These are phyloP conservation scores for Glaciozyma antarctica DNA, from an alignment of 768 basidiomycete genomes.

Conservation along the genomic window DNA sequence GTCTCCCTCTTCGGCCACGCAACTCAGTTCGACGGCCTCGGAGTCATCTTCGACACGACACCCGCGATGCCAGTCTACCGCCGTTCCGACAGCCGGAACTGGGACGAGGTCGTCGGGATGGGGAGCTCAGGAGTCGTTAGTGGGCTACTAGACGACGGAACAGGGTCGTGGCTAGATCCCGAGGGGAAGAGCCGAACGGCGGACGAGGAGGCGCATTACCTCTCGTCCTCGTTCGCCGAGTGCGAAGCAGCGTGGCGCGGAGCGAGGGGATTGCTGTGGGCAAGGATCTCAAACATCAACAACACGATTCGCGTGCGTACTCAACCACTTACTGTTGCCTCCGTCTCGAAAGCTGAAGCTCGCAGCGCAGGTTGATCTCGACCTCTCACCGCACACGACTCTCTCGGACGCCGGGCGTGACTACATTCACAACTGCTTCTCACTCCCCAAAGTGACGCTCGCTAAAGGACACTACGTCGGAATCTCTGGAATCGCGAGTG, in stretches of 20 bases:
- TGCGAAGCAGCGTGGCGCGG: slow-evolving; percentile 36
- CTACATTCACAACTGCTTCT: slow-evolving; percentile 35
- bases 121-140: slow-evolving; percentile 28
- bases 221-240: slow-evolving; percentile 30
- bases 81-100: slow-evolving; percentile 23
- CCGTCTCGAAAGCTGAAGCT: neutral
- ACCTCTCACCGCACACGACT: slow-evolving; percentile 34
- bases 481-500: slow-evolving; percentile 31
- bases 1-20: slow-evolving; percentile 34
- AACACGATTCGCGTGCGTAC: slow-evolving; percentile 25
- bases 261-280: slow-evolving; percentile 34
- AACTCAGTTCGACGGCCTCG: slow-evolving; percentile 34
- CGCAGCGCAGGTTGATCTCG: slow-evolving; percentile 32
- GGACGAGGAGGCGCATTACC: slow-evolving; percentile 31
- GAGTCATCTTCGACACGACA: slow-evolving; percentile 33
- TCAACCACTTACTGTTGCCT: too few relatives aligned
- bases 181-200: slow-evolving; percentile 7
- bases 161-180: slow-evolving; percentile 27
- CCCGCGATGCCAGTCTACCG: slow-evolving; percentile 27
- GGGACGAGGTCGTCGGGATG: slow-evolving; percentile 1
- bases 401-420: slow-evolving; percentile 32
- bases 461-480: slow-evolving; percentile 26
- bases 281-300: slow-evolving; percentile 31
- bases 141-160: slow-evolving; percentile 34
- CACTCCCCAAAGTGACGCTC: slow-evolving; percentile 27